phyloP scores from a whole-genome alignment of 2,329 filamentous ascomycete species.

The Curvularia verruculosa region DNA sequence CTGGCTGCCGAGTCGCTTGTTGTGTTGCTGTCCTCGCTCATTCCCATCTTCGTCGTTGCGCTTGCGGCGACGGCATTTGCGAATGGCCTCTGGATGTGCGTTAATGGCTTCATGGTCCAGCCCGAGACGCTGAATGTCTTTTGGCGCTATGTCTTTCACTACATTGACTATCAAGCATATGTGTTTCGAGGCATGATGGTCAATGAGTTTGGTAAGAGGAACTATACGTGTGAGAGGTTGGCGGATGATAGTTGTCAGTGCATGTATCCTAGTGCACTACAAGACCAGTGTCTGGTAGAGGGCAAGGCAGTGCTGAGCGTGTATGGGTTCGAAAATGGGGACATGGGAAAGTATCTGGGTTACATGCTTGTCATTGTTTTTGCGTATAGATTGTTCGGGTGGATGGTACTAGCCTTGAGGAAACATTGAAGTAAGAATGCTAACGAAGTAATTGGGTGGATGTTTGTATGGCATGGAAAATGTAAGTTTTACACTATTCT shows the following conservation, averaged over 20 bases:
- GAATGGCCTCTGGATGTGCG: slow-evolving; percentile 89
- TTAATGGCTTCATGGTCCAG: slow-evolving; percentile 80
- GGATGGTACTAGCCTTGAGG: slow-evolving; percentile 62
- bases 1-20: slow-evolving; percentile 83
- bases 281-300: slow-evolving; percentile 69
- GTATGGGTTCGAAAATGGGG: slow-evolving; percentile 71
- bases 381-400: slow-evolving; percentile 73
- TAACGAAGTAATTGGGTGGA: not conserved
- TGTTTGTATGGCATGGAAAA: not conserved
- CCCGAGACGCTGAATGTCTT: slow-evolving; percentile 77
- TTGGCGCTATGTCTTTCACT: slow-evolving; percentile 86
- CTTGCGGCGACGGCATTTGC: slow-evolving; percentile 82
- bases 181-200: slow-evolving; percentile 95
- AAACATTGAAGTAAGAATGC: slow-evolving; percentile 24
- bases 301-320: slow-evolving; percentile 71
- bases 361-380: slow-evolving; percentile 78
- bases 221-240: slow-evolving; percentile 63
- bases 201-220: slow-evolving; percentile 75
- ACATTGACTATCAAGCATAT: slow-evolving; percentile 85
- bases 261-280: slow-evolving; percentile 71
- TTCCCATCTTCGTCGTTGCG: slow-evolving; percentile 80
- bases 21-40: slow-evolving; percentile 73
- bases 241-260: slow-evolving; percentile 62
- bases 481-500: not conserved
- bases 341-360: slow-evolving; percentile 72